Base-by-base conservation (phyloP, 345 rosid genomes). In the Garcia nutans region DNA sequence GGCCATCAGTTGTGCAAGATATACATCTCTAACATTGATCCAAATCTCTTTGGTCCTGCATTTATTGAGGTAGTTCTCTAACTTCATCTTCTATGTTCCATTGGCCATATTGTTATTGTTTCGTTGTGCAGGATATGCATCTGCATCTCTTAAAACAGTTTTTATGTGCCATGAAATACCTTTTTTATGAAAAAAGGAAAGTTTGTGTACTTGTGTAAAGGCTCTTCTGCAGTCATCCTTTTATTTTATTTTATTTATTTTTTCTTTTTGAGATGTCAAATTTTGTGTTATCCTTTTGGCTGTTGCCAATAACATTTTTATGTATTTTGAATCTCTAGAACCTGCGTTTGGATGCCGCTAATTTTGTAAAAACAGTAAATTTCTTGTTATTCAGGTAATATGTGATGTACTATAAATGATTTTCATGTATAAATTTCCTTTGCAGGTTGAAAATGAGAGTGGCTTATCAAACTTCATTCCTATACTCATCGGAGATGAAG, bases 381-480 rank as follows among this genome's bases (percentile, higher is more conserved):
- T 42, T 59, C 37, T 59, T 22, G 47, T 52, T 19, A 49, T 73
- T 0, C 16, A 59, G 56, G 22, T 72, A 28, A 44, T 5, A 23
- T 17, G 24, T 47, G 37, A n/a, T 45, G 26, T 16, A 23, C 26
- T 63, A n/a, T 68, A 63, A 20, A 47, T 60, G 61, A 33, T 41
- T 37, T 52, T 54, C 23, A 3, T 24, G 26, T 75, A 23, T 55
- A 28, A 37, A 61, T 70, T 11, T 56, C 23, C 74, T 78, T 59
- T 79, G 85, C 80, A 96, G 99, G 96, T 93, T 62, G 99, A 96
- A 81, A 93, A 88, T 80, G 90, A 89, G 79, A 89, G 89, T 71
- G 98, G 99, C 64, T 76, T 96, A 55, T 96, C 99, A 57, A 96
- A 93, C 85, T 93, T 92, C 80, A 86, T 96, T 79, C 98, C 99